Conservation (phyloP, 1,284 basidiomycete species). For the Ganoderma lingzhi region DNA sequence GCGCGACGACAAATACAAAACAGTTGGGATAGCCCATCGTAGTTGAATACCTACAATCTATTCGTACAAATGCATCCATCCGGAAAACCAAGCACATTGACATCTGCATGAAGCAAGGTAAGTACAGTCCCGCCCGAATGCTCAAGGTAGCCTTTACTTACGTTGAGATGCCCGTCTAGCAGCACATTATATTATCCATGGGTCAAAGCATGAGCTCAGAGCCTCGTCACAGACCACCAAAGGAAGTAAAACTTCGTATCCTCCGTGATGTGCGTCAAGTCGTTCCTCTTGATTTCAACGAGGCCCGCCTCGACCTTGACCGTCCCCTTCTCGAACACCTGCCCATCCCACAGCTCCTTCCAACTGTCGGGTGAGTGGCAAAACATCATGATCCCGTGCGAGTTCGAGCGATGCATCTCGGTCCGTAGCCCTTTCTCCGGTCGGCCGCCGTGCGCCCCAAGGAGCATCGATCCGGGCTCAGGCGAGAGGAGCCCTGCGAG, state of each 20-base stretch:
- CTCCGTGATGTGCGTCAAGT: background rate
- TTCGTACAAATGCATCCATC: background rate
- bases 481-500: conserved; percentile 50
- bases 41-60: background rate
- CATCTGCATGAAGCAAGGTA: background rate
- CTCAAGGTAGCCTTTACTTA: background rate
- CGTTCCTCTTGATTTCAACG: background rate
- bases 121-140: background rate
- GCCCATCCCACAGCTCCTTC: conserved; percentile 51
- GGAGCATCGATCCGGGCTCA: conserved; percentile 46
- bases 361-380: conserved; percentile 49
- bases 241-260: conserved; percentile 33
- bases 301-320: conserved; percentile 45
- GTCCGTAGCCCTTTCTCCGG: conserved; percentile 36
- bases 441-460: conserved; percentile 42
- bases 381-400: conserved; percentile 33
- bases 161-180: background rate
- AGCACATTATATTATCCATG: background rate
- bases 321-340: conserved; percentile 48
- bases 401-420: conserved; percentile 10
- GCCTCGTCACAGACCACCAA: conserved; percentile 39
- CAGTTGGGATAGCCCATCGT: background rate
- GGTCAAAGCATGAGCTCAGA: conserved; percentile 21
- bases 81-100: background rate
- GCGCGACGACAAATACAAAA: background rate